Percentiles rank a stretch among this genome's conserved stretches.
phyloP scores from a whole-genome alignment of 2,329 filamentous ascomycete species.

The Akanthomyces dipterigenus region DNA sequence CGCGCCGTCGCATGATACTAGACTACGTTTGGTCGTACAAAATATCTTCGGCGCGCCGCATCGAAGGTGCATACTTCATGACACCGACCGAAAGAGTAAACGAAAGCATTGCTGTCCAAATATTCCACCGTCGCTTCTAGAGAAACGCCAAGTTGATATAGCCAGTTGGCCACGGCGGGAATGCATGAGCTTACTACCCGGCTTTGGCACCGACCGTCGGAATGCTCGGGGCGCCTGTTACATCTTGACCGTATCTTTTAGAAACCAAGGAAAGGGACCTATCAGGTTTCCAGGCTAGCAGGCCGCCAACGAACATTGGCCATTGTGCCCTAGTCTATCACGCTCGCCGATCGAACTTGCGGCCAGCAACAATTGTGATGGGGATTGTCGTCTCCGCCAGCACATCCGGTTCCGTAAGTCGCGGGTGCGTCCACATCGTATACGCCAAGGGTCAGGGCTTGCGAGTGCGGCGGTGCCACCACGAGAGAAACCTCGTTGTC shows the following conservation, averaged over 20 bases:
- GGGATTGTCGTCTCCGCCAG: background rate
- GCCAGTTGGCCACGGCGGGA: background rate
- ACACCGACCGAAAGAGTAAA: background rate
- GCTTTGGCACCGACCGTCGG: background rate
- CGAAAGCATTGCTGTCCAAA: background rate
- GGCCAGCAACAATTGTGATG: background rate
- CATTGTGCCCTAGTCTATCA: background rate
- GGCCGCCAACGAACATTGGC: background rate
- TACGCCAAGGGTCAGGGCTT: background rate
- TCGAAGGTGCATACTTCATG: background rate
- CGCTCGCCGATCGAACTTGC: background rate
- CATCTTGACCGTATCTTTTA: background rate
- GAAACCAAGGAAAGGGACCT: background rate
- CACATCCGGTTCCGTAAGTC: background rate
- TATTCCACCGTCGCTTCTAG: background rate
- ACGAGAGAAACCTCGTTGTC: background rate
- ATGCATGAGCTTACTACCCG: background rate
- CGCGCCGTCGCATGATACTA: constrained; percentile 2
- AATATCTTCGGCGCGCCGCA: background rate
- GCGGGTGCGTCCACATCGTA: background rate
- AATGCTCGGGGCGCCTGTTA: background rate
- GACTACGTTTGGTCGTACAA: background rate
- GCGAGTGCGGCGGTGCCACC: background rate
- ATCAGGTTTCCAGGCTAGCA: no score
- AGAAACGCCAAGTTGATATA: background rate